Evolutionary conservation across 2,329 filamentous ascomycete genomes (phyloP), one percentile per base, ranked within the genome.

Genomic region (Exophiala alcalophila): DNA sequence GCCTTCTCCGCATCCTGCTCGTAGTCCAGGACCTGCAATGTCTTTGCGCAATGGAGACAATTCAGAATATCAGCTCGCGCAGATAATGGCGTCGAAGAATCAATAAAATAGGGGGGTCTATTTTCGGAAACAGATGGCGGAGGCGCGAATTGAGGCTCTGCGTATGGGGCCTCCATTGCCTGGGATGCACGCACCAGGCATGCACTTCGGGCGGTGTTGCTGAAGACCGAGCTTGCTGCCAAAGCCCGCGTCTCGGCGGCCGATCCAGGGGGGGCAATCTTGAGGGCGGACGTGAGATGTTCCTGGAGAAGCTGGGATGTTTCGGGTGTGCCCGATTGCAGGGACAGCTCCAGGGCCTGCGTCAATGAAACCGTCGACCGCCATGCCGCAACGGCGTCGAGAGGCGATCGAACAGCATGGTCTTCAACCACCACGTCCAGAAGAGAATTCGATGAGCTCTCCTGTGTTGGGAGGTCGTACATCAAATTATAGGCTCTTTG

Each of bases 331-430:
- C n/a, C n/a, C 64, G 61, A 2, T 64, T 61, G 12, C 68, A 94
- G 71, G 24, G 77, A 81, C 11, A 72, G 71, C 9, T 80, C 70
- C 19, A 96, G 73, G 2, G 80, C 81, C 44, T 77, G 75, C 56
- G 89, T 85, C 25, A 95, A 68, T 9, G 79, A 72, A 41, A 83
- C 73, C 51, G 80, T 87, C 0, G 90, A 94, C 71, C 83, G 92
- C 90, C 90, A 96, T 2, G 90, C 87, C 5, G 90, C 87, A 37
- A 96, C 79, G 9, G 88, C 89, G 63, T 96, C 91, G 53, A 96
- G 77, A 0, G 90, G 87, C 12, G 87, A 92, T 38, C 85, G 80
- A 47, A 96, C 86, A 2, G 88, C 83, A 38, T 80, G 79, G 58
- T 96, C 91, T 46, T 92, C 85, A 3, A 92, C 85, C 1, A 95